Base-by-base conservation (phyloP, 129 eudicot species). In the Flaveria brownii region DNA sequence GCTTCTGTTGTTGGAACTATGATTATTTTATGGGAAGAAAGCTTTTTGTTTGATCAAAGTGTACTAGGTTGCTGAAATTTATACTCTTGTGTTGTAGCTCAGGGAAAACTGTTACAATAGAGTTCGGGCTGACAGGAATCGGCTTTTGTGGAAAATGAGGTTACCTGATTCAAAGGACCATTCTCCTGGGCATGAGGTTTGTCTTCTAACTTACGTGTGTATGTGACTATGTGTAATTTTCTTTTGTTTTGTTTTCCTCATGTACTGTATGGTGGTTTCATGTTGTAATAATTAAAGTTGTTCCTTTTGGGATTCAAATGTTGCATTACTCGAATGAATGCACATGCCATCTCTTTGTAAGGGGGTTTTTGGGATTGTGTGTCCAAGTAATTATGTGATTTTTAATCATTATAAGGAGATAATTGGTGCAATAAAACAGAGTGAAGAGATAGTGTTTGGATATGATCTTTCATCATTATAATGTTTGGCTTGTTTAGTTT, bases 51-150 rank as follows among this genome's bases (percentile, higher is more conserved):
- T 77, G 75, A 36, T 17, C 74, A 4, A 65, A 76, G 41, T 76
- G 65, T 6, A 45, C 46, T 16, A 23, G 30, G 75, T 71, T 57
- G 49, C 62, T 63, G 62, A 66, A 22, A 3, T 66, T 26, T 60
- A 17, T 73, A 52, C 6, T 61, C 55, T 64, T 85, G 64, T 22
- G 62, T 63, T 67, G 84, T 80, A 93, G 98, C 88, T 93, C 33
- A 85, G 92, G 47, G 95, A 93, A 43, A 93, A 89, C 78, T 93
- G 98, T 83, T 85, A 51, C 83, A 90, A 81, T 76, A 85, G 98
- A 75, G 87, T 93, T 45, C 86, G 84, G 9, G 94, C 92, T 61
- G 96, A 93, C 78, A 80, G 96, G 50, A 66, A 43, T 73, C 89
- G 83, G 17, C 81, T 93, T 79, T 79, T 93, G 42, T 93, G 98